Evolutionary conservation across 768 basidiomycete genomes (phyloP).

Genomic region (Tephrocybe sp.): DNA sequence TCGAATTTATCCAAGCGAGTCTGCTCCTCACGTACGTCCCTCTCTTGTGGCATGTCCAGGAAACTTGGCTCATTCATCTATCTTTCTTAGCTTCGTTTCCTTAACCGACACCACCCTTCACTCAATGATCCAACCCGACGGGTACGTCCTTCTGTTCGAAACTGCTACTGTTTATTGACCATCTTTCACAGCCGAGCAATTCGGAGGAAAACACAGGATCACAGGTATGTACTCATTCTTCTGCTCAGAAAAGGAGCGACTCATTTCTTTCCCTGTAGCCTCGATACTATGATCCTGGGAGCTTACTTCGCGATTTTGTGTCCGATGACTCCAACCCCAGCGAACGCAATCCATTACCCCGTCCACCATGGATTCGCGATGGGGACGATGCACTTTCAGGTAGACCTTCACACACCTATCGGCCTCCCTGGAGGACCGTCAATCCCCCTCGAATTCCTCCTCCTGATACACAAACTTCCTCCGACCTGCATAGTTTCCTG

Average conservation of each 20-base stretch:
- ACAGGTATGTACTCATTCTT: neutral
- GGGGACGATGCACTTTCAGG: neutral
- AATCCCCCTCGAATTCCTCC: constrained; percentile 1
- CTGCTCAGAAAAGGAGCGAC: no score
- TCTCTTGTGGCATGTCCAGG: neutral
- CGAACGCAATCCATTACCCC: neutral
- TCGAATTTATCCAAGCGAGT: constrained; percentile 1
- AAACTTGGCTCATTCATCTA: neutral
- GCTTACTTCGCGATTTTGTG: neutral
- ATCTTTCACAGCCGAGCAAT: neutral
- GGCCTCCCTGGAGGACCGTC: constrained; percentile 5
- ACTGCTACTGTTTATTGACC: neutral
- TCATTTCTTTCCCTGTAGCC: neutral
- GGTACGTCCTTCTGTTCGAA: neutral
- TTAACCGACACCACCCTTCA: neutral
- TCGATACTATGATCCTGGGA: no score
- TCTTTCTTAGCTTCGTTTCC: neutral
- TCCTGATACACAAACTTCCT: neutral
- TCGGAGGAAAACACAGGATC: neutral
- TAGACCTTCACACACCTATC: neutral
- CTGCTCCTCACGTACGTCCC: constrained; percentile 1
- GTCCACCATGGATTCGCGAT: neutral
- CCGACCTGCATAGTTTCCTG: constrained; percentile 24
- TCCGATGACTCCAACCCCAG: neutral
- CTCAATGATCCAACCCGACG: neutral